Conservation (phyloP, 192 early-diverging fungal species). For the Linnemannia hyalina region DNA sequence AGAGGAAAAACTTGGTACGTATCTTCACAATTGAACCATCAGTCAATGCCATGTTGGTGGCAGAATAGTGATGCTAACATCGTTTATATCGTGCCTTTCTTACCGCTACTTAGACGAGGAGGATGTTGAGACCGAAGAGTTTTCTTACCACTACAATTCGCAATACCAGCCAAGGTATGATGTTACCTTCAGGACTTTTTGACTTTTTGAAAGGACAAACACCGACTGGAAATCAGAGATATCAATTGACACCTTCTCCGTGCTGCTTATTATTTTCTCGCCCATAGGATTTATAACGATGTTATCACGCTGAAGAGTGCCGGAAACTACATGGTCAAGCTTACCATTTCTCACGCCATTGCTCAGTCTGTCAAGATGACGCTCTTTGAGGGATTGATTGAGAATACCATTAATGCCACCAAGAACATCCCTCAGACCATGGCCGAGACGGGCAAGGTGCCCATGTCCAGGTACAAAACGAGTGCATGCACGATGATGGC, state of each 20-base stretch:
- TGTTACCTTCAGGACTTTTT: neutral
- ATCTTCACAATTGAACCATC: neutral
- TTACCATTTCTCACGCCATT: conserved; percentile 96
- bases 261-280: conserved; percentile 23
- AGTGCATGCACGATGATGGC: neutral
- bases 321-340: conserved; percentile 88
- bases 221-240: neutral
- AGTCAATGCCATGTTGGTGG: no score
- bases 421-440: conserved; percentile 93
- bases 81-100: neutral
- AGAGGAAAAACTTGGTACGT: conserved; percentile 75
- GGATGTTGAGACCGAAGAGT: conserved; percentile 85
- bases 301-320: conserved; percentile 86
- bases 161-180: conserved; percentile 69
- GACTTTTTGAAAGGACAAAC: neutral
- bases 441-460: conserved; percentile 93
- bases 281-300: conserved; percentile 87
- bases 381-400: conserved; percentile 91
- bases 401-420: conserved; percentile 91
- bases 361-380: conserved; percentile 96
- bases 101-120: conserved; percentile 61
- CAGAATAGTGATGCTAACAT: conserved; percentile 22
- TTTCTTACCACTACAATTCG: conserved; percentile 83
- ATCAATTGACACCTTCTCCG: neutral
- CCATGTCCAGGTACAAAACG: conserved; percentile 78